Evolutionary conservation across 2,329 filamentous ascomycete genomes (phyloP).

Genomic region (Didymella arachidicola): DNA sequence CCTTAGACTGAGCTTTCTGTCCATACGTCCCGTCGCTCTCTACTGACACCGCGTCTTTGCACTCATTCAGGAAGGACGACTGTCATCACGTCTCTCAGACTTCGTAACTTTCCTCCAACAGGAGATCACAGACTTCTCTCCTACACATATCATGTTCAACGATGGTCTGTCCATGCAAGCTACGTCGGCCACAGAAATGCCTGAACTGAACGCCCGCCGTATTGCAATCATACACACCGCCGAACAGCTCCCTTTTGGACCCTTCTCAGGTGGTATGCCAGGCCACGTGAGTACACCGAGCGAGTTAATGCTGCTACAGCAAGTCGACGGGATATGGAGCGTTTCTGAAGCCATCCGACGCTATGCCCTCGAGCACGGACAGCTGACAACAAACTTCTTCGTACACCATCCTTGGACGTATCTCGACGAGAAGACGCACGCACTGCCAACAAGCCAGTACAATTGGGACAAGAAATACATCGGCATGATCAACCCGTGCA

Average conservation of each 20-base stretch:
- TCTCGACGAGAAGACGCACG: neutral
- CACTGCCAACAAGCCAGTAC: neutral
- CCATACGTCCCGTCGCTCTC: neutral
- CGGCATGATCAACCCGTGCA: neutral
- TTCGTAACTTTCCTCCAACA: neutral
- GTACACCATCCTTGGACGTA: neutral
- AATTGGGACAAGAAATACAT: neutral
- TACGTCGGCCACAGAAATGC: neutral
- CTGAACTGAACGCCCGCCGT: neutral
- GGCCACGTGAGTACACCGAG: neutral
- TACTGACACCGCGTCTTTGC: neutral
- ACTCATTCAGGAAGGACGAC: neutral
- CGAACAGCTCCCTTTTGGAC: neutral
- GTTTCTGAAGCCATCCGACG: neutral
- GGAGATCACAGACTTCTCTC: neutral
- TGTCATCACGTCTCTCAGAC: neutral
- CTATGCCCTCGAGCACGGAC: neutral
- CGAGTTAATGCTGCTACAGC: neutral
- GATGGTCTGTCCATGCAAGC: neutral
- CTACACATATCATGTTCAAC: neutral
- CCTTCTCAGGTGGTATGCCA: neutral
- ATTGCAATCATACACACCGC: neutral
- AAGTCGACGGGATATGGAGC: neutral
- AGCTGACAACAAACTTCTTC: neutral
- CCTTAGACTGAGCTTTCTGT: neutral